These are phyloP conservation scores for Cucurbitaria berberidis DNA, from an alignment of 2,329 filamentous ascomycete genomes.

Conservation along the genomic window DNA sequence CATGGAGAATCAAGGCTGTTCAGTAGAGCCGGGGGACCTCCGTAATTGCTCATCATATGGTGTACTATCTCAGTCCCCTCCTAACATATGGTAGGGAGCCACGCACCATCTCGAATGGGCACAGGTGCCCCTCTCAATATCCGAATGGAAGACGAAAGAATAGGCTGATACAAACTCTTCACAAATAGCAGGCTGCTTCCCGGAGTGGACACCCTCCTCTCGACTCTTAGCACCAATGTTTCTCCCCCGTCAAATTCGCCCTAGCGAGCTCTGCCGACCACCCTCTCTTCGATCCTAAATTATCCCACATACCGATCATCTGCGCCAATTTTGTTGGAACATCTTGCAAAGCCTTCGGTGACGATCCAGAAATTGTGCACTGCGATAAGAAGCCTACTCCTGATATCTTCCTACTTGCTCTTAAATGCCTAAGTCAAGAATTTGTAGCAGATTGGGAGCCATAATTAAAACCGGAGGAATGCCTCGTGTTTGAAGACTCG, in stretches of 20 bases:
- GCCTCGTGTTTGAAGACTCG: conserved; percentile 47
- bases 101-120: conserved; percentile 27
- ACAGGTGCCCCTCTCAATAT: conserved; percentile 20
- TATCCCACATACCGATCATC: neutral
- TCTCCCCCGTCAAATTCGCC: conserved; percentile 2
- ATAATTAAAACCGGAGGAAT: conserved; percentile 29
- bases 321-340: neutral
- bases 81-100: conserved; percentile 17
- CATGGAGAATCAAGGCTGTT: conserved; percentile 28
- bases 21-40: conserved; percentile 29
- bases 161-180: conserved; percentile 16
- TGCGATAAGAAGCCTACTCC: conserved; percentile 17
- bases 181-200: conserved; percentile 6
- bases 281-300: conserved; percentile 3
- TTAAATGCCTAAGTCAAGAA: conserved; percentile 12
- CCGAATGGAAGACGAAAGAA: conserved; percentile 23
- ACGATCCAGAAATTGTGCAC: conserved; percentile 13
- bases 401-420: conserved; percentile 22
- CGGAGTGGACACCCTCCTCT: conserved; percentile 8
- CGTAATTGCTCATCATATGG: conserved; percentile 1
- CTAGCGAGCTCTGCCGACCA: conserved; percentile 1
- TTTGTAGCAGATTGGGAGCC: conserved; percentile 6
- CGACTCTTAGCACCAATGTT: conserved; percentile 1
- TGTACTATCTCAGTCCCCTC: neutral
- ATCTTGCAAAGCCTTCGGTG: conserved; percentile 10